Conservation (phyloP, 208 protist genomes). For the Jaenimonas drosophilae region DNA sequence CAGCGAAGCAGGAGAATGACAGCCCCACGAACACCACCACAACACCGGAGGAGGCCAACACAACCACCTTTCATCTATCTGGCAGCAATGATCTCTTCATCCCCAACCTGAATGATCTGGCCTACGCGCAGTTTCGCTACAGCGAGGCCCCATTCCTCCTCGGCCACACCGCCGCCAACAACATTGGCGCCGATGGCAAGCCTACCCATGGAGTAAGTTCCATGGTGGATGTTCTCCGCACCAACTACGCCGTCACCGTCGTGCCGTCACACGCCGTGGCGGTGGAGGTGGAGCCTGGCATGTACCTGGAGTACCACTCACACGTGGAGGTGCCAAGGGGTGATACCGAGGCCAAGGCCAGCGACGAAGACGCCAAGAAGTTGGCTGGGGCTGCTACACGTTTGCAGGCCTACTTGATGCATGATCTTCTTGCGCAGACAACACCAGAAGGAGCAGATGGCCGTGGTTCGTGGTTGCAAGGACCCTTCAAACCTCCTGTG, state of each 20-base stretch:
- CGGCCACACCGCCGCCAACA: not conserved
- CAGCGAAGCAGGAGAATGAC: not conserved
- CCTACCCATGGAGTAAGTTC: no score
- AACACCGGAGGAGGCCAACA: not conserved
- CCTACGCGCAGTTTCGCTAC: slow-evolving; percentile 7
- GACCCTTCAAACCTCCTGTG: not conserved
- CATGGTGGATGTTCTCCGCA: slow-evolving; percentile 6
- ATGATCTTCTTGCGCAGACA: not conserved
- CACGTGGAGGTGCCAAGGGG: not conserved
- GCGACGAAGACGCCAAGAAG: not conserved
- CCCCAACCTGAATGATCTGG: not conserved
- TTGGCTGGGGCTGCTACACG: not conserved
- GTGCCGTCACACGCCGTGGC: slow-evolving; percentile 21
- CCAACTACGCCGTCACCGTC: slow-evolving; percentile 19
- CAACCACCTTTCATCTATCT: slow-evolving; percentile 1
- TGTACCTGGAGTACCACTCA: slow-evolving; percentile 30
- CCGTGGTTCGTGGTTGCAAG: not conserved
- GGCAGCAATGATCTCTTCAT: not conserved
- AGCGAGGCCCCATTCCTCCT: not conserved
- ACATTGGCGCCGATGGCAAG: no score
- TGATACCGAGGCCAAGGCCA: not conserved
- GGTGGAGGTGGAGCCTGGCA: slow-evolving; percentile 73
- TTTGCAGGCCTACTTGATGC: slow-evolving; percentile 1
- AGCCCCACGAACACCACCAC: not conserved
- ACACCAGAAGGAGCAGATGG: not conserved